phyloP scores from a whole-genome alignment of 257 asterid species.

The Parsonsia alboflavescens region DNA sequence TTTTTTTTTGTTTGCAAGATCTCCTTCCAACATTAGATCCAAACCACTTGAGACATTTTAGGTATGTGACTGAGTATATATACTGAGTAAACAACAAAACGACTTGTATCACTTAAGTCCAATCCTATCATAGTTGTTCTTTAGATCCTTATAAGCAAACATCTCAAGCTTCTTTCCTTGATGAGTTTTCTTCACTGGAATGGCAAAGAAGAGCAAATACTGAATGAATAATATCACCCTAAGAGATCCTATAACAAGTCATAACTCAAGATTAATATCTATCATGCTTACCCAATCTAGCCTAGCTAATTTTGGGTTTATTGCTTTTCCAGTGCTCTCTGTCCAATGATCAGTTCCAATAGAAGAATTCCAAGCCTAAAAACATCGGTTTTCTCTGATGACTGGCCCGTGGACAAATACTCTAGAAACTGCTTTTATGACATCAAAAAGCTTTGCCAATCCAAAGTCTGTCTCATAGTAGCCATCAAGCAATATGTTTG shows the following conservation, averaged over 20 bases:
- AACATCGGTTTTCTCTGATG: too few relatives aligned
- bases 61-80: conserved; percentile 80
- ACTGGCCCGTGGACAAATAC: too few relatives aligned
- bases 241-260: not conserved
- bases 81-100: conserved; percentile 86
- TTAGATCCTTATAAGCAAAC: conserved; percentile 66
- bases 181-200: conserved; percentile 75
- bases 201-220: not conserved
- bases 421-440: conserved; percentile 93
- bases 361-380: conserved; percentile 90
- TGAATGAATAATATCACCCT: too few relatives aligned
- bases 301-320: conserved; percentile 86
- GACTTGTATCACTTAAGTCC: conserved; percentile 87
- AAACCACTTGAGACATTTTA: conserved; percentile 88
- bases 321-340: conserved; percentile 85
- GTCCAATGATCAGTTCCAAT: conserved; percentile 83
- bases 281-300: conserved; percentile 82
- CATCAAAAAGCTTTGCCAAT: conserved; percentile 89
- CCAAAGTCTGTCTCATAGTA: conserved; percentile 91
- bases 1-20: too few relatives aligned
- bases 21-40: conserved; percentile 99
- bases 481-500: conserved; percentile 85
- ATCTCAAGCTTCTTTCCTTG: conserved; percentile 84
- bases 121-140: conserved; percentile 51
- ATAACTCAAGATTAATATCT: not conserved